Evolutionary conservation across 345 rosid genomes (phyloP), one percentile per base, ranked within the genome.

Genomic region (Sonneratia caseolaris): DNA sequence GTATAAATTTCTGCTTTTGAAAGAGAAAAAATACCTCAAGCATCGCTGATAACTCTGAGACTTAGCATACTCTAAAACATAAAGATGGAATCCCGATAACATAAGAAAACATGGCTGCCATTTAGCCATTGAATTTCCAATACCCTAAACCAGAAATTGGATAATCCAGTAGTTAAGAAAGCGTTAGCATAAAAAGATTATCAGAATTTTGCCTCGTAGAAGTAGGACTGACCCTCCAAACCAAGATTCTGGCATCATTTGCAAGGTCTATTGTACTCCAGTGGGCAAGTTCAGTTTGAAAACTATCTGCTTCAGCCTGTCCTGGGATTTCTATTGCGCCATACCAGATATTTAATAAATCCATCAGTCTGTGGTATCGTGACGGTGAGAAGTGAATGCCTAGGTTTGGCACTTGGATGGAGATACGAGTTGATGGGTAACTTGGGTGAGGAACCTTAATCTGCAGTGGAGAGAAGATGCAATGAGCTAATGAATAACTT

Each of bases 361-460:
- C 96, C 87, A 88, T 77, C 76, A 92, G 85, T 80, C 85, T 85
- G 81, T 77, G 69, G 71, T 87, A 95, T 82, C 99, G 87, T 38
- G 80, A 82, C 40, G 97, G 99, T 65, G 99, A 95, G 79, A 92
- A 83, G 84, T 95, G 99, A 82, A 95, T 81, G 80, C 96, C 86
- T 82, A 95, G 91, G 82, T 86, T 95, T 72, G 99, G 99, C 76
- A 95, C 94, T 95, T 95, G 94, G 77, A 95, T 77, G 71, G 97
- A 90, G 78, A 95, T 84, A 74, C 91, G 88, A 21, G 97, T 89
- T 61, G 99, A 89, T 35, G 99, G 99, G 81, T 82, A 92, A 84
- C 82, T 77, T 56, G 91, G 97, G 69, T 87, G 97, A 74, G 89
- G 87, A 61, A 88, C 86, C 88, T 92, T 89, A 75, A 95, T 95